phyloP scores from a whole-genome alignment of 164 flowering plant species.

The Vitis rotundifolia region DNA sequence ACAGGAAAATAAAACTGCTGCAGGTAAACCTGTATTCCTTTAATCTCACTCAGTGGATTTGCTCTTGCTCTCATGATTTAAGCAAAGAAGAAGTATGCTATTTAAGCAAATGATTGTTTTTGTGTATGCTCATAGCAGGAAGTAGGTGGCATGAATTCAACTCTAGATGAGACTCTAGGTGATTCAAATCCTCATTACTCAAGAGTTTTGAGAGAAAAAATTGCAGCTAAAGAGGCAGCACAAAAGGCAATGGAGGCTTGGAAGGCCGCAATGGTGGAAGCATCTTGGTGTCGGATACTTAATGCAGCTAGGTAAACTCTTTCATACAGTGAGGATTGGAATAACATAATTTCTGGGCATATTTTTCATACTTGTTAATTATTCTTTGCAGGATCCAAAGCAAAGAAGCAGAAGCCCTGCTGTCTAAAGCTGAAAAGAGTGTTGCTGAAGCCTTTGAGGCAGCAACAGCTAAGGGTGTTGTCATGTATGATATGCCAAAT shows the following conservation, averaged over 20 bases:
- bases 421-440: conserved; percentile 60
- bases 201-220: conserved; percentile 78
- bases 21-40: conserved; percentile 52
- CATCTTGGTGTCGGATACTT: conserved; percentile 95
- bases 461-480: conserved; percentile 75
- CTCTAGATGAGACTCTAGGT: conserved; percentile 88
- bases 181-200: conserved; percentile 88
- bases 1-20: conserved; percentile 75
- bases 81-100: background rate
- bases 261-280: conserved; percentile 94
- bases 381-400: conserved; percentile 58
- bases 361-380: background rate
- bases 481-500: conserved; percentile 76
- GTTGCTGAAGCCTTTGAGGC: conserved; percentile 82
- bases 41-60: too few species aligned
- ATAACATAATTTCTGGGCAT: background rate
- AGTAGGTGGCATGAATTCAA: conserved; percentile 81
- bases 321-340: background rate
- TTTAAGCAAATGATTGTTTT: background rate
- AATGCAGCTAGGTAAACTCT: conserved; percentile 73
- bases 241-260: conserved; percentile 82
- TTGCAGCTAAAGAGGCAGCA: conserved; percentile 89
- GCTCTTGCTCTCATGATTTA: background rate
- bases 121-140: conserved; percentile 47
- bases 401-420: conserved; percentile 69